Conservation (phyloP, 306 rosid species). For the Fragaria nilgerrensis region DNA sequence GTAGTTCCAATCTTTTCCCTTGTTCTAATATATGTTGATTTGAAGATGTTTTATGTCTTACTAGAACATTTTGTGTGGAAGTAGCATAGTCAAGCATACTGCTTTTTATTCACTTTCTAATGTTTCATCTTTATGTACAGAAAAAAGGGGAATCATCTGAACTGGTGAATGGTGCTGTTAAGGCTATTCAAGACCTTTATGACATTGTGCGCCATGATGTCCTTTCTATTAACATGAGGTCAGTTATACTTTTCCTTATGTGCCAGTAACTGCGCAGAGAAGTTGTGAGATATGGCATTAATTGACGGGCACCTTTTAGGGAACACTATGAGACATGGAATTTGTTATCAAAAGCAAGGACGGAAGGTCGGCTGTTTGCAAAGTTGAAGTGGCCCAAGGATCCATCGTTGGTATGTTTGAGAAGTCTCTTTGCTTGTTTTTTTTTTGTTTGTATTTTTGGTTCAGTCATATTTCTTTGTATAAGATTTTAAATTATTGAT, state of each 20-base stretch:
- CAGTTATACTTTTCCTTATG: conserved; percentile 17
- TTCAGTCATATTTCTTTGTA: neutral
- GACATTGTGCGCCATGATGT: conserved; percentile 76
- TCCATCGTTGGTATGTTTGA: conserved; percentile 57
- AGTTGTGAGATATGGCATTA: neutral
- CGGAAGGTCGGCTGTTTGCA: conserved; percentile 68
- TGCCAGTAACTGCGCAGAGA: neutral
- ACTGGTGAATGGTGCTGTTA: conserved; percentile 71
- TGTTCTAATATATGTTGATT: neutral
- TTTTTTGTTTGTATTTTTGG: neutral
- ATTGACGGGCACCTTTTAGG: conserved; percentile 40
- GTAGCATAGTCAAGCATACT: neutral
- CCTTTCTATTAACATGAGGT: conserved; percentile 71
- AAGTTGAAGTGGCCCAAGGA: conserved; percentile 82
- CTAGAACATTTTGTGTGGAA: neutral
- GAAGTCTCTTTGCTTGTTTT: neutral
- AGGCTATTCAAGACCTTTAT: conserved; percentile 87
- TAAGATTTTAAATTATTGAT: conserved; percentile 23
- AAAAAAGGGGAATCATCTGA: conserved; percentile 60
- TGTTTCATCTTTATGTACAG: conserved; percentile 35
- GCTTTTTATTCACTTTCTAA: neutral
- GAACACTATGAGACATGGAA: conserved; percentile 68
- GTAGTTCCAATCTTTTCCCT: neutral
- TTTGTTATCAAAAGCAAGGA: conserved; percentile 61
- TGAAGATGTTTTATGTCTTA: neutral